Conservation (phyloP, 495 filamentous ascomycete species). For the Neurospora tetrasperma region DNA sequence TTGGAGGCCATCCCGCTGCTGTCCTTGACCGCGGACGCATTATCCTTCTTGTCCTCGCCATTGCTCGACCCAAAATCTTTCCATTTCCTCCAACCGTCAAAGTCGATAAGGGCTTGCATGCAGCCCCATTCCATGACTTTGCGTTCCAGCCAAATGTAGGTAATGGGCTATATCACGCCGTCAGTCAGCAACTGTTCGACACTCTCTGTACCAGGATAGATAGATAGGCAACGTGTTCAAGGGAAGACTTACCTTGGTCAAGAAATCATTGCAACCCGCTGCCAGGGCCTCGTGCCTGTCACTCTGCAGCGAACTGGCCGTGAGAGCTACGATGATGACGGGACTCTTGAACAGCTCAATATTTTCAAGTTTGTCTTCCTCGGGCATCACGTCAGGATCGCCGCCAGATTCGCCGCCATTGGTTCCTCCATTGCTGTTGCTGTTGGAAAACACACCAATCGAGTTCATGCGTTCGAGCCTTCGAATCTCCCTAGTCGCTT, state of each 20-base stretch:
- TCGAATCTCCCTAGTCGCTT: constrained; percentile 95
- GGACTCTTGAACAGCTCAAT: constrained; percentile 81
- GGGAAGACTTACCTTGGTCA: constrained; percentile 71
- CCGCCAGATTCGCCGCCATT: constrained; percentile 18
- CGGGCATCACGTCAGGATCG: constrained; percentile 22
- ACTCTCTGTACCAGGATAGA: not conserved
- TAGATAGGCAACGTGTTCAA: not conserved
- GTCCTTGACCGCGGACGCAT: not conserved
- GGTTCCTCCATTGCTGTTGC: constrained; percentile 18
- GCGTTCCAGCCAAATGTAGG: constrained; percentile 92
- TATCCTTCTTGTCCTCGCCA: not conserved
- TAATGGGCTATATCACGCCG: constrained; percentile 58
- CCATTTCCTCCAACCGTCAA: constrained; percentile 97
- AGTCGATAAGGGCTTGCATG: constrained; percentile 98
- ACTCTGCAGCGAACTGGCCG: constrained; percentile 83
- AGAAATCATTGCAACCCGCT: constrained; percentile 94
- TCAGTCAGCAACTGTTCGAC: constrained; percentile 4
- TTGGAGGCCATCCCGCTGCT: not conserved
- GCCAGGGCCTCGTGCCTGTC: constrained; percentile 91
- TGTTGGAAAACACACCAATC: constrained; percentile 70
- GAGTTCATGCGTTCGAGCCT: constrained; percentile 79
- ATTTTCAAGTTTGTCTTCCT: constrained; percentile 61
- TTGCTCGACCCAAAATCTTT: constrained; percentile 47
- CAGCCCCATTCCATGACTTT: constrained; percentile 99
- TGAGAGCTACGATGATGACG: constrained; percentile 95